Percentiles rank a stretch among this genome's conserved stretches.
phyloP scores from a whole-genome alignment of 768 basidiomycete genomes.

The Galerina sulciceps region DNA sequence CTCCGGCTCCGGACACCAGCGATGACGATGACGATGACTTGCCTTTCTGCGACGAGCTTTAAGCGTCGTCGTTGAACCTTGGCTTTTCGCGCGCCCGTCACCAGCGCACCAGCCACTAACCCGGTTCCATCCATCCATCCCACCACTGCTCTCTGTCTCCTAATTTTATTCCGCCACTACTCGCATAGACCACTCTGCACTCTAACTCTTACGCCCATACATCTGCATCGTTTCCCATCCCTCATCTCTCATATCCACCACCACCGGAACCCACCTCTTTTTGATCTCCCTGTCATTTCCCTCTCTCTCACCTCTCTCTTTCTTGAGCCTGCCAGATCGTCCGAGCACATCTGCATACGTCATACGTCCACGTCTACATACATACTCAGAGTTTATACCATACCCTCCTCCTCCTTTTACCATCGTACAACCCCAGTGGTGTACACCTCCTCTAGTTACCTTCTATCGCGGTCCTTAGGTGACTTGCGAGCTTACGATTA shows the following conservation, averaged over 20 bases:
- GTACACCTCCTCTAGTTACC: too few relatives aligned
- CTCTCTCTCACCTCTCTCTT: neutral
- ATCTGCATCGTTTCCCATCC: neutral
- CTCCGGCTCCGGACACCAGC: neutral
- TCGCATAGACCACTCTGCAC: neutral
- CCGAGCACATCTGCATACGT: neutral
- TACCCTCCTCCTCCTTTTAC: neutral
- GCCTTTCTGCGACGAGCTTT: constrained; percentile 30
- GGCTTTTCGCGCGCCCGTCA: neutral
- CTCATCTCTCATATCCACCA: neutral
- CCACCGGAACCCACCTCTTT: neutral
- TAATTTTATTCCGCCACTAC: neutral
- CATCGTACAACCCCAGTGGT: too few relatives aligned
- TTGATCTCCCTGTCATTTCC: neutral
- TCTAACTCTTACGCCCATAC: neutral
- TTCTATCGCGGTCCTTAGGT: too few relatives aligned
- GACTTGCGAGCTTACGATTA: too few relatives aligned
- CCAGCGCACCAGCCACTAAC: too few relatives aligned
- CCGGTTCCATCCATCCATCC: too few relatives aligned
- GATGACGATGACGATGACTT: constrained; percentile 23
- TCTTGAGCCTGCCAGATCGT: neutral
- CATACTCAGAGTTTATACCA: neutral
- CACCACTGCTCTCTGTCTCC: neutral
- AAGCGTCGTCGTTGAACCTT: neutral
- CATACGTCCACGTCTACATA: too few relatives aligned